These are phyloP conservation scores for Ustilago sp. DNA, from an alignment of 1,284 basidiomycete genomes.

Conservation along the genomic window DNA sequence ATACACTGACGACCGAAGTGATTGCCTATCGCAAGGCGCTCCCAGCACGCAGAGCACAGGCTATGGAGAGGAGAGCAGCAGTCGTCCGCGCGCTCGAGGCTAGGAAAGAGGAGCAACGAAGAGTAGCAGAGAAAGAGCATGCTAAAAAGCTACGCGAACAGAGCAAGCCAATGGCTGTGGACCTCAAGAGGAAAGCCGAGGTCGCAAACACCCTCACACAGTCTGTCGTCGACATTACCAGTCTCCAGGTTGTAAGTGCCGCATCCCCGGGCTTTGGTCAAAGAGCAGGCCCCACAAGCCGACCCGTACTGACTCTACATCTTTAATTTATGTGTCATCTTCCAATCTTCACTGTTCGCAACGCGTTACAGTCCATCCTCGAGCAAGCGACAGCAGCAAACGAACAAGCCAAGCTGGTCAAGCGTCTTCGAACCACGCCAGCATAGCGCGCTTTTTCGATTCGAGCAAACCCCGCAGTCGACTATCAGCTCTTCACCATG, in stretches of 20 bases:
- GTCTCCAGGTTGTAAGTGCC: slow-evolving; percentile 44
- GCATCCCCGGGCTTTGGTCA: neutral
- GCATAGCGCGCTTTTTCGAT: slow-evolving; percentile 1
- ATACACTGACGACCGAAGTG: slow-evolving; percentile 45
- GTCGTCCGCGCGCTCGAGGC: slow-evolving; percentile 43
- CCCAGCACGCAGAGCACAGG: slow-evolving; percentile 39
- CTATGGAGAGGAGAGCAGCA: slow-evolving; percentile 40
- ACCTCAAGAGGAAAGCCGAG: slow-evolving; percentile 46
- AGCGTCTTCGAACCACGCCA: slow-evolving; percentile 47
- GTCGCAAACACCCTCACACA: slow-evolving; percentile 42
- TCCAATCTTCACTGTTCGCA: neutral
- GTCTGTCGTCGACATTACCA: slow-evolving; percentile 43
- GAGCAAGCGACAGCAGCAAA: slow-evolving; percentile 50
- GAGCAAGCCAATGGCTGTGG: slow-evolving; percentile 29
- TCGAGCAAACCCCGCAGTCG: neutral
- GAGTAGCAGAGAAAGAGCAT: slow-evolving; percentile 29
- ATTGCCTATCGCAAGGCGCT: slow-evolving; percentile 41
- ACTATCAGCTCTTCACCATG: neutral
- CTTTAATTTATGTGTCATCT: neutral
- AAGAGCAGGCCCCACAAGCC: neutral
- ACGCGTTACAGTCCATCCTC: slow-evolving; percentile 31
- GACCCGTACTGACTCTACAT: neutral
- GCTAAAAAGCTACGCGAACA: slow-evolving; percentile 23
- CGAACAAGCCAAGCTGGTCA: slow-evolving; percentile 47
- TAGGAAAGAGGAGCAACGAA: slow-evolving; percentile 44